Conservation (phyloP, 805 yeast genomes). For the Sugiyamaella smithiae region DNA sequence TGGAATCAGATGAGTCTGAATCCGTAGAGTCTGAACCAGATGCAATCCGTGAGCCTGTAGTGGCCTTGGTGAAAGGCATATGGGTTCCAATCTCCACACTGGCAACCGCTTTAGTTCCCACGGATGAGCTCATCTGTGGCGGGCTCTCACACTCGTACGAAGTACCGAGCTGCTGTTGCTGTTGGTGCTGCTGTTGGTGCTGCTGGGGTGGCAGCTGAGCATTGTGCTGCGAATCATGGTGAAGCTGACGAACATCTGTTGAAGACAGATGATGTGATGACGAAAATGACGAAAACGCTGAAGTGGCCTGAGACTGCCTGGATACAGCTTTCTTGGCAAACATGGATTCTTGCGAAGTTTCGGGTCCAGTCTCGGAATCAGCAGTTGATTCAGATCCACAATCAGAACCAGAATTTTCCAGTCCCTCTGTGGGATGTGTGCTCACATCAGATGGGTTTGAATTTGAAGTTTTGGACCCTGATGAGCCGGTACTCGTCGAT, state of each 20-base stretch:
- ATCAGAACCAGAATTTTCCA: too few relatives aligned
- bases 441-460: too few relatives aligned
- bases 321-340: slow-evolving; percentile 19
- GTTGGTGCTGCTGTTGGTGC: slow-evolving; percentile 6
- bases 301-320: slow-evolving; percentile 18
- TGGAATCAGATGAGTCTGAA: background rate
- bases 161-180: slow-evolving; percentile 18
- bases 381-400: background rate
- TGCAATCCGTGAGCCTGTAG: background rate
- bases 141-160: slow-evolving; percentile 29
- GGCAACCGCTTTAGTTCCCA: slow-evolving; percentile 7
- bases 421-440: too few relatives aligned
- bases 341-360: background rate
- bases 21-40: background rate
- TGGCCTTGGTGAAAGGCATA: slow-evolving; percentile 24
- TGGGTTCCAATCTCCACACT: slow-evolving; percentile 34
- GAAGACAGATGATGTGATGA: slow-evolving; percentile 3
- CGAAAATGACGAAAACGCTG: slow-evolving; percentile 23
- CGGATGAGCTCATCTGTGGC: slow-evolving; percentile 24
- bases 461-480: too few relatives aligned
- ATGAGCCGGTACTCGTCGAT: background rate
- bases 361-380: background rate
- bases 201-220: background rate
- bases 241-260: too few relatives aligned
- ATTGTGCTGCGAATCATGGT: slow-evolving; percentile 2